Evolutionary conservation across 2,329 filamentous ascomycete species (phyloP).

Genomic region (Lasiodiplodia sp.): DNA sequence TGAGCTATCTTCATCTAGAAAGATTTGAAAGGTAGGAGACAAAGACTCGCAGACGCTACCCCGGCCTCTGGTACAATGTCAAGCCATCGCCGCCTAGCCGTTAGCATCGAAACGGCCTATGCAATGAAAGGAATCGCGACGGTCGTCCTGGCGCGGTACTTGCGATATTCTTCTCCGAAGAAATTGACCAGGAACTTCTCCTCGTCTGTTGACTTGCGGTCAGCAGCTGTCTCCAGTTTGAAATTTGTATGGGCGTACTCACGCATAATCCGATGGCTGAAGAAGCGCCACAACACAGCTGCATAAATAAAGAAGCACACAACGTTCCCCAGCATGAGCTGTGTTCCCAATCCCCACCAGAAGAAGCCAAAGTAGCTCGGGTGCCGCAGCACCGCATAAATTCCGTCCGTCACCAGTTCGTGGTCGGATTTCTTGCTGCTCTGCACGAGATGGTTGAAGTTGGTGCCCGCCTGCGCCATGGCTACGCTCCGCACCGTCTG

Average conservation of each 20-base stretch:
- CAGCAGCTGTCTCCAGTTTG: neutral
- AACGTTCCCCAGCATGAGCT: conserved; percentile 85
- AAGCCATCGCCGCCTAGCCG: neutral
- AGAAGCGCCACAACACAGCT: conserved; percentile 84
- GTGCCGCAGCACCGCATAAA: conserved; percentile 81
- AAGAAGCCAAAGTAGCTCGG: conserved; percentile 98
- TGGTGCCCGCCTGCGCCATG: conserved; percentile 87
- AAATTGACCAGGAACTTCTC: conserved; percentile 76
- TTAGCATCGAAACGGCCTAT: neutral
- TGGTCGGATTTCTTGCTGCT: conserved; percentile 73
- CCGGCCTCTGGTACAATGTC: conserved; percentile 1
- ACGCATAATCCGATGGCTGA: conserved; percentile 73
- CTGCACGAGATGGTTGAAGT: conserved; percentile 89
- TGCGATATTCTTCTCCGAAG: conserved; percentile 82
- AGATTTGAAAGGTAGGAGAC: neutral
- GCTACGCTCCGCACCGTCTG: conserved; percentile 80
- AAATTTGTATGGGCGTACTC: conserved; percentile 42
- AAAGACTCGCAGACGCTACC: neutral
- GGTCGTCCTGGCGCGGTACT: conserved; percentile 74
- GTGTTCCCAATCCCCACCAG: conserved; percentile 96
- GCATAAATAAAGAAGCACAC: conserved; percentile 79
- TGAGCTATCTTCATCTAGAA: conserved; percentile 1
- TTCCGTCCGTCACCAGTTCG: conserved; percentile 79
- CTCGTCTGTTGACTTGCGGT: conserved; percentile 63
- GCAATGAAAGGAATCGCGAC: conserved; percentile 82